Conservation (phyloP, 768 basidiomycete species). For the Tulasnella sp. region DNA sequence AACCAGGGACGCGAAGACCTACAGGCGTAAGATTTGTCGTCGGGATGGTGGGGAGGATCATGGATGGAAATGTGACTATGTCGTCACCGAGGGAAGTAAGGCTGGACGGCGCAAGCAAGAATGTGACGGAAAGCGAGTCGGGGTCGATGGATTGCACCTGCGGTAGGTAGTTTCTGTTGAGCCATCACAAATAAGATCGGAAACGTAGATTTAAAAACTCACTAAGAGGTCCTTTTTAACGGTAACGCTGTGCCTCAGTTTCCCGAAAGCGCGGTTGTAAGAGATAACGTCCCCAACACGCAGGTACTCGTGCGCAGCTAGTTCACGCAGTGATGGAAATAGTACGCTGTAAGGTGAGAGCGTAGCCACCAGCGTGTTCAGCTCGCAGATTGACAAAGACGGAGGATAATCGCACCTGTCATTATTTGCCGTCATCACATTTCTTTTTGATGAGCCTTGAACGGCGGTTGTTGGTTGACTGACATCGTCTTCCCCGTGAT, state of each 20-base stretch:
- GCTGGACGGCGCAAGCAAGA: slow-evolving; percentile 33
- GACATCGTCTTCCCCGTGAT: slow-evolving; percentile 26
- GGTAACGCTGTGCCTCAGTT: slow-evolving; percentile 23
- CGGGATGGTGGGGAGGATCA: slow-evolving; percentile 16
- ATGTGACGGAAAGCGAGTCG: slow-evolving; percentile 32
- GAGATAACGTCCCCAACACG: slow-evolving; percentile 44
- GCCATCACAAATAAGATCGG: background rate
- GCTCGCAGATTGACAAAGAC: background rate
- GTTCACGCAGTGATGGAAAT: slow-evolving; percentile 20
- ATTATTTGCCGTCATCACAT: background rate
- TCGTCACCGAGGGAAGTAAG: slow-evolving; percentile 28
- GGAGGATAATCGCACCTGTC: background rate
- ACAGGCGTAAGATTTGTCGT: background rate
- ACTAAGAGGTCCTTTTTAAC: slow-evolving; percentile 51
- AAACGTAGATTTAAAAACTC: slow-evolving; percentile 18
- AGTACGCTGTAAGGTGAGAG: background rate
- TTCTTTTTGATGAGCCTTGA: background rate
- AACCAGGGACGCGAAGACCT: background rate
- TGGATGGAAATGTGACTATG: slow-evolving; percentile 24
- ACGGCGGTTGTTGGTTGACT: background rate
- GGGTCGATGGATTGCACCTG: slow-evolving; percentile 40
- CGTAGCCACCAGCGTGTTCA: background rate
- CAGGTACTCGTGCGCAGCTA: slow-evolving; percentile 37
- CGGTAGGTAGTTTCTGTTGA: background rate
- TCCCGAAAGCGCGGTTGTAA: slow-evolving; percentile 39